Evolutionary conservation across 257 asterid species (phyloP), one percentile per base, ranked within the genome.

Genomic region (Anisodus acutangulus): DNA sequence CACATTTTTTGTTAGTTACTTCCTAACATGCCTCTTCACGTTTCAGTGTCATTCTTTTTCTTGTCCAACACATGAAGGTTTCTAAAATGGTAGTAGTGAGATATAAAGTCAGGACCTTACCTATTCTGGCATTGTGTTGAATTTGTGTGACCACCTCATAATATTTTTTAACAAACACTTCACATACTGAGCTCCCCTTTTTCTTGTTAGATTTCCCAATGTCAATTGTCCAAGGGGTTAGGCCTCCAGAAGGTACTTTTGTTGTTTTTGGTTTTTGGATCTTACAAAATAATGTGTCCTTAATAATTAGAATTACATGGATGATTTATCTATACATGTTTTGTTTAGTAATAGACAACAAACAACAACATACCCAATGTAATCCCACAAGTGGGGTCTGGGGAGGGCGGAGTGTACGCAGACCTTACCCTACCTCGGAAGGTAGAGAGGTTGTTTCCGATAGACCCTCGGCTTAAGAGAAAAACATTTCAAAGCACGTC

Each of bases 211-310:
- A 12, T 74, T 74, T 51, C 41, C 57, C 11, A 39, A 12, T 74
- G 19, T 74, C 80, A 49, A 49, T 74, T 49, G 80, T 74, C 62
- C 80, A 12, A 74, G 43, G 59, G 43, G 39, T 74, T 47, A 74
- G 62, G 60, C 60, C 8, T 74, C 43, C n/a, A 22, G 62, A 49
- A 10, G 35, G 62, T 49, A 22, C 80, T 49, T 74, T 49, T 74
- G 80, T 49, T 74, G 60, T 74, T 45, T 72, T 74, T 47, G 19
- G 19, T 17, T 45, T 41, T 43, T 49, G 43, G 62, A 71, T 22
- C 57, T 71, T 22, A 74, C 43, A 74, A 5, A 26, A 51, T 49
- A 74, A 12, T 74, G 62, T 49, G n/a, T 22, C 80, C 19, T 74
- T 74, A 62, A 49, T 74, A 45, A 39, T 72, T 22, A 5, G 59